phyloP scores from a whole-genome alignment of 2,329 filamentous ascomycete species.

The Helicocarpus griseus region DNA sequence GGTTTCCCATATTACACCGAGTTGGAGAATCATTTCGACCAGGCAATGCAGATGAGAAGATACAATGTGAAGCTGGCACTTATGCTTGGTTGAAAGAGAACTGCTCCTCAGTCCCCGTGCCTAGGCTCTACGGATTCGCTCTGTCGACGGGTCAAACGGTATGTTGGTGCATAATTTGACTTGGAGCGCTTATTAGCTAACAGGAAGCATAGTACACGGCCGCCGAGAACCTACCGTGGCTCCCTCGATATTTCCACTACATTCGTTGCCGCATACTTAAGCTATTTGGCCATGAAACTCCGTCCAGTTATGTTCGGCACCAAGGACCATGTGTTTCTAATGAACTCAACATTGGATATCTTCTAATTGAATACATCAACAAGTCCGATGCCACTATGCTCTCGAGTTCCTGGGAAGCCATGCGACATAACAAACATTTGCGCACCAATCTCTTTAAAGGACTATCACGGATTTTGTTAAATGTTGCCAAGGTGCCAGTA shows the following conservation, averaged over 20 bases:
- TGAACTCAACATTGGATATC: no score
- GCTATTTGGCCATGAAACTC: conserved; percentile 3
- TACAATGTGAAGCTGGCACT: conserved; percentile 9
- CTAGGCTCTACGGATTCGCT: conserved; percentile 13
- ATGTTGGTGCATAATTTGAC: no score
- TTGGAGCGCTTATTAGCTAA: background rate
- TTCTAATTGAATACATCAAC: no score
- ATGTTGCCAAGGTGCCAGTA: no score
- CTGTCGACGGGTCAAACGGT: conserved; percentile 12
- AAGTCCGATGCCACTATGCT: no score
- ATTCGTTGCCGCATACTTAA: conserved; percentile 6
- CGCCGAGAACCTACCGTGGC: conserved; percentile 5
- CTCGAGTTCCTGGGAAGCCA: no score
- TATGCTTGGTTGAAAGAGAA: conserved; percentile 9
- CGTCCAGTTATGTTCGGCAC: conserved; percentile 5
- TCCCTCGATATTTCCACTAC: conserved; percentile 6
- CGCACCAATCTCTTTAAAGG: no score
- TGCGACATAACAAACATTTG: no score
- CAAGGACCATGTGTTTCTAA: conserved; percentile 1
- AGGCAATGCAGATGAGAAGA: conserved; percentile 10
- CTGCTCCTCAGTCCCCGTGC: conserved; percentile 11
- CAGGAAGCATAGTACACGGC: conserved; percentile 6
- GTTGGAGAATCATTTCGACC: conserved; percentile 9
- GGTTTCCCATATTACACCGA: conserved; percentile 8
- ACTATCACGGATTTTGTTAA: no score